Evolutionary conservation across 768 basidiomycete genomes (phyloP).

Genomic region (Suillus clintonianus): DNA sequence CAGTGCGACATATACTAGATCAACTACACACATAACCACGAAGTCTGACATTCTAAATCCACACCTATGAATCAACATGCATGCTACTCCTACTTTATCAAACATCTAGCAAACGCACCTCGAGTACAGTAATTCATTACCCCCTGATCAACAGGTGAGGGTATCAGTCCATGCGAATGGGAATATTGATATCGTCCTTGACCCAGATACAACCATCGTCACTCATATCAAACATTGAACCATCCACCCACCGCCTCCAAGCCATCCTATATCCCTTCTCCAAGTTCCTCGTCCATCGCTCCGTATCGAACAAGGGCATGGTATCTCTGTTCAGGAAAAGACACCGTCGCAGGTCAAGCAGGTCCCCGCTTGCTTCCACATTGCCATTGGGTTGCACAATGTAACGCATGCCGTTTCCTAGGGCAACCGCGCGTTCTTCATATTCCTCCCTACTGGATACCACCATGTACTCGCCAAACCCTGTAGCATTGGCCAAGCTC

Average conservation of each 20-base stretch:
- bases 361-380: constrained; percentile 31
- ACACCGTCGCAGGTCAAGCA: constrained; percentile 40
- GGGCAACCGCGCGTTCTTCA: constrained; percentile 44
- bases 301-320: constrained; percentile 51
- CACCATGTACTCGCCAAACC: constrained; percentile 48
- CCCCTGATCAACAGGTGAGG: too few species aligned
- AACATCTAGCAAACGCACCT: neutral
- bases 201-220: constrained; percentile 34
- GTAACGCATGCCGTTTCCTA: constrained; percentile 34
- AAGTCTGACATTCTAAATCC: neutral
- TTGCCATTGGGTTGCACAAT: constrained; percentile 8
- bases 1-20: neutral
- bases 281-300: constrained; percentile 46
- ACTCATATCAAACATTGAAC: constrained; percentile 34
- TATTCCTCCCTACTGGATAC: constrained; percentile 45
- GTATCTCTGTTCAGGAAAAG: constrained; percentile 43
- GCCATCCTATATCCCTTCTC: constrained; percentile 46
- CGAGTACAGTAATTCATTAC: neutral
- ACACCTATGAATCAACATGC: neutral
- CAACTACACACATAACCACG: neutral
- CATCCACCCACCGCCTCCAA: constrained; percentile 51
- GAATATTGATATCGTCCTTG: constrained; percentile 28
- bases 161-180: neutral
- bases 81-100: neutral
- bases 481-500: constrained; percentile 49